Base-by-base conservation (phyloP, 2,329 filamentous ascomycete species). In the Harringtonia lauricola region DNA sequence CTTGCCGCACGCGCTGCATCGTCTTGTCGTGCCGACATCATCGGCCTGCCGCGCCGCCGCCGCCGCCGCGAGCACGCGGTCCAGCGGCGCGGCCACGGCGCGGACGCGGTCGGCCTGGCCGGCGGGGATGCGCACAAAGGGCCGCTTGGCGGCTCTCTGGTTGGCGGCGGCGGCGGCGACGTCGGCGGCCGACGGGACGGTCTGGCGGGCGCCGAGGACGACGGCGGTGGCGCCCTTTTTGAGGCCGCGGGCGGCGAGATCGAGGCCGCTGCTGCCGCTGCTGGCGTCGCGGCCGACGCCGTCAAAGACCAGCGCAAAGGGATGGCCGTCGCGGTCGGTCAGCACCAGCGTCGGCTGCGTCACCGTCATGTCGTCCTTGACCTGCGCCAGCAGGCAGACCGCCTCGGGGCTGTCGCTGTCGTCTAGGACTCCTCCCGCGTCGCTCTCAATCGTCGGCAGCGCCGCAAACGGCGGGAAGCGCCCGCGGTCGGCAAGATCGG, bases 311-410 rank as follows among this genome's bases (percentile, higher is more conserved):
- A 72, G 58, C 3, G 68, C 68, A 49, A 71, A 71, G 29, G 64
- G 57, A 18, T 54, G 50, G 34, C 58, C 57, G 34, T 52, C 48
- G 30, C 59, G 55, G 58, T 72, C 69, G 29, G 57, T 55, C 17
- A 62, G 61, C 41, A 71, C 64, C 2, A 71, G 60, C 4, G 69
- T 72, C 7, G 69, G 68, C 49, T 70, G 65, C 18, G 61, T 71
- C 50, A 72, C 68, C 34, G 68, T 66, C 56, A 64, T 66, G 55
- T 70, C 60, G 48, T 70, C 60, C 47, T 64, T 64, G 44, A 71
- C 57, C 44, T 70, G 62, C 33, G 64, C 24, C 38, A 43, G 15
- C 29, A 43, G 33, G 39, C 26, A 17, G 39, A 26, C 8, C 33
- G 22, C 12, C 36, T 17, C 43, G 30, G 31, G 36, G 21, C 38